Evolutionary conservation across 1,139 yeast genomes (phyloP).

Genomic region (Saccharomyces hybrid): DNA sequence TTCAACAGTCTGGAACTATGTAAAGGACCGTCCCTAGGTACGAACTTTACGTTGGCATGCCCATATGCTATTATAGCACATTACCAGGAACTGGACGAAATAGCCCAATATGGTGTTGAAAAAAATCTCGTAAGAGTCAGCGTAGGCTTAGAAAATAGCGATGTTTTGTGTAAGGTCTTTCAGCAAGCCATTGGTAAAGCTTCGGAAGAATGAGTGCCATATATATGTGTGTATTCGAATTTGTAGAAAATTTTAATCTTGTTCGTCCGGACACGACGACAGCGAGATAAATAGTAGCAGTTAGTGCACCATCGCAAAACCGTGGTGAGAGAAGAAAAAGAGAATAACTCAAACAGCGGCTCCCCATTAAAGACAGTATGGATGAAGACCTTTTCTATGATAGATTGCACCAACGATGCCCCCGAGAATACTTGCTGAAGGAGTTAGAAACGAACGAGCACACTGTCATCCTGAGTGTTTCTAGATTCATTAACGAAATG

Average conservation of each 20-base stretch:
- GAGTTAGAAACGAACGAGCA: slow-evolving; percentile 5
- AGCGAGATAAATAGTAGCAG: neutral
- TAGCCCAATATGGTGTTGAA: slow-evolving; percentile 81
- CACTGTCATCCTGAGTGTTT: slow-evolving; percentile 2
- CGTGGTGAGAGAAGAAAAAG: neutral
- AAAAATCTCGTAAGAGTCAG: slow-evolving; percentile 73
- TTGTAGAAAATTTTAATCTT: neutral
- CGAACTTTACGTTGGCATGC: slow-evolving; percentile 85
- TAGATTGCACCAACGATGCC: slow-evolving; percentile 15
- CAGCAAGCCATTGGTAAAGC: slow-evolving; percentile 42
- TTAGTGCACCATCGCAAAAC: neutral
- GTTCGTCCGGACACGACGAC: neutral
- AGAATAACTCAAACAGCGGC: neutral
- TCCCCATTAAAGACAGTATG: neutral
- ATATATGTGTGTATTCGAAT: neutral
- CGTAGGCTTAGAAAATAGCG: slow-evolving; percentile 60
- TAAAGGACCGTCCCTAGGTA: slow-evolving; percentile 95
- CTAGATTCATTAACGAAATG: slow-evolving; percentile 11
- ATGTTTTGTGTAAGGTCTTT: slow-evolving; percentile 39
- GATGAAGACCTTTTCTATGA: slow-evolving; percentile 7
- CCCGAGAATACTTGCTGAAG: slow-evolving; percentile 3
- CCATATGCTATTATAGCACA: slow-evolving; percentile 69
- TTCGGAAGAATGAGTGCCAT: neutral
- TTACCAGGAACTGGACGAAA: slow-evolving; percentile 77
- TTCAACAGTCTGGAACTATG: slow-evolving; percentile 72